Evolutionary conservation across 345 rosid genomes (phyloP).

Genomic region (Aquilaria sinensis): DNA sequence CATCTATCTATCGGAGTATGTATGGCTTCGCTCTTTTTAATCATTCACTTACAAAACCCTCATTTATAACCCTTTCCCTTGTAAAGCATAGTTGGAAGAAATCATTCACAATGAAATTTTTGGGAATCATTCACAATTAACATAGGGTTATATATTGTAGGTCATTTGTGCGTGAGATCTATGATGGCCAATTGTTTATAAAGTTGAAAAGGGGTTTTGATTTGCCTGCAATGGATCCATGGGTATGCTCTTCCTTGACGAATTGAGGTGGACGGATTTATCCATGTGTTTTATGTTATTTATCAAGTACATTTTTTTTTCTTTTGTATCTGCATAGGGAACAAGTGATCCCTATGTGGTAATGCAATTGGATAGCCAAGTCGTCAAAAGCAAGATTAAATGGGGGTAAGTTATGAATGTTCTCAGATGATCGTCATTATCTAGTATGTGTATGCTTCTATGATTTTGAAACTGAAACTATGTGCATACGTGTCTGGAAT

Average conservation of each 20-base stretch:
- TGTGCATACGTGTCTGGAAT: no score
- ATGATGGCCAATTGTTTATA: constrained; percentile 75
- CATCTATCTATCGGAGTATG: constrained; percentile 83
- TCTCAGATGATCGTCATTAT: not conserved
- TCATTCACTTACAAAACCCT: not conserved
- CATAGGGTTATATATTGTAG: constrained; percentile 25
- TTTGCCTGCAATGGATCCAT: constrained; percentile 94
- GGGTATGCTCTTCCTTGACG: constrained; percentile 44
- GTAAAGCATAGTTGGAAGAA: no score
- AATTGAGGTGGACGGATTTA: not conserved
- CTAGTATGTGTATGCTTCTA: no score
- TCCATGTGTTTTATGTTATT: not conserved
- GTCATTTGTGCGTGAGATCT: constrained; percentile 76
- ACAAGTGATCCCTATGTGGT: constrained; percentile 84
- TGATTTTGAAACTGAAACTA: no score
- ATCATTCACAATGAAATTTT: no score
- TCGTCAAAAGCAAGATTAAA: constrained; percentile 69
- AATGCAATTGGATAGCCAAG: constrained; percentile 85
- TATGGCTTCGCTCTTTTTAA: not conserved
- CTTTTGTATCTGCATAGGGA: constrained; percentile 43
- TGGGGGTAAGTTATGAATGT: constrained; percentile 50
- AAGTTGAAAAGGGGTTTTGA: constrained; percentile 68
- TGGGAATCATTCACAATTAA: not conserved
- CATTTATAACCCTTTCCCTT: no score
- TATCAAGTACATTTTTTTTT: not conserved